Conservation (phyloP, 345 rosid genomes). For the Brassica nigra region DNA sequence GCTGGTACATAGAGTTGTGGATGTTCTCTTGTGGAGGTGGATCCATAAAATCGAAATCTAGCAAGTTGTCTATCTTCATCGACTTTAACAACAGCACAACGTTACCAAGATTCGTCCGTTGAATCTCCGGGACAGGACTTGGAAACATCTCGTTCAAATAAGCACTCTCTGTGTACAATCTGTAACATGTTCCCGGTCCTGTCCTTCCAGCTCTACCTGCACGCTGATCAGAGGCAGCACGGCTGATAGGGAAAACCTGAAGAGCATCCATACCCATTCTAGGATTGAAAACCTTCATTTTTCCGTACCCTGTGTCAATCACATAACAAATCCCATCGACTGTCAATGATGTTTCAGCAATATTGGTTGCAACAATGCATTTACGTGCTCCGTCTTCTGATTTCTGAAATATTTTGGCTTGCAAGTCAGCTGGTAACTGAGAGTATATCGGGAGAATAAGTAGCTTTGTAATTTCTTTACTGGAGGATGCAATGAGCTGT, state of each 20-base stretch:
- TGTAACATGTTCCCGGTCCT: conserved; percentile 95
- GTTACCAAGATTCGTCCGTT: conserved; percentile 93
- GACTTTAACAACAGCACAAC: conserved; percentile 94
- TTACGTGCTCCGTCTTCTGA: conserved; percentile 55
- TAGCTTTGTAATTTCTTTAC: no score
- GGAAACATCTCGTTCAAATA: conserved; percentile 83
- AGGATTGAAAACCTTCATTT: conserved; percentile 99
- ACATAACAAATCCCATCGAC: conserved; percentile 93
- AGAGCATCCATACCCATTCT: conserved; percentile 99
- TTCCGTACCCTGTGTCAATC: conserved; percentile 92
- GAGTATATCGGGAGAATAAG: conserved; percentile 34
- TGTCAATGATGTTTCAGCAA: conserved; percentile 96
- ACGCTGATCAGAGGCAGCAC: conserved; percentile 96
- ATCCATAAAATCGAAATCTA: conserved; percentile 98
- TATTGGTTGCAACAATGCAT: conserved; percentile 96
- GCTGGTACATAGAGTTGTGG: conserved; percentile 95
- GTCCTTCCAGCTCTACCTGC: conserved; percentile 99
- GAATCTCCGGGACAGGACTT: conserved; percentile 97
- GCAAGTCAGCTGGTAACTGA: conserved; percentile 38
- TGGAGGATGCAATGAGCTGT: no score
- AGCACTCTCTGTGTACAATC: conserved; percentile 90
- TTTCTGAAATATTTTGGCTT: no score
- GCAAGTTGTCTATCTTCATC: conserved; percentile 78
- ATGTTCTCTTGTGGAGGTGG: conserved; percentile 99
- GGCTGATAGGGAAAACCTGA: conserved; percentile 91